Conservation (phyloP, 257 asterid species). For the Solanum chilense region DNA sequence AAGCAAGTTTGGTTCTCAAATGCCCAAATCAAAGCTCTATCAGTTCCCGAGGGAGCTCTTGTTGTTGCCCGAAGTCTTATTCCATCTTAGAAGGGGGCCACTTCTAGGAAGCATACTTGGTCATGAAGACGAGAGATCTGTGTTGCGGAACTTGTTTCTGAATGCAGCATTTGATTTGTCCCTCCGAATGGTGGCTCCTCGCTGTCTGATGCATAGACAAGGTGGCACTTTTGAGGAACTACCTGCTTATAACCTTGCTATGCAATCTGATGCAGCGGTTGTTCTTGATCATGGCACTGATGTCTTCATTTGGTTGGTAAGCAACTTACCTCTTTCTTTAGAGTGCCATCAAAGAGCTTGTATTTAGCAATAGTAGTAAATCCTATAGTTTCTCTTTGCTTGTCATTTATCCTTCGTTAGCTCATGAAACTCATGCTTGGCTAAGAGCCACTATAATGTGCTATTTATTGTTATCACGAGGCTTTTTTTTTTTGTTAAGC, state of each 20-base stretch:
- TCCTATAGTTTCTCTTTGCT: background rate
- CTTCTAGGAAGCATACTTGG: too few relatives aligned
- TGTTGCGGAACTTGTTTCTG: too few relatives aligned
- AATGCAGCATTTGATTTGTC: too few relatives aligned
- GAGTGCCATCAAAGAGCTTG: background rate
- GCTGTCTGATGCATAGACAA: constrained; percentile 95
- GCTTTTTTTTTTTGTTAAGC: background rate
- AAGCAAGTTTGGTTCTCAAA: constrained; percentile 60
- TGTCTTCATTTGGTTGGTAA: constrained; percentile 97
- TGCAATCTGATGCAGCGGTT: constrained; percentile 98
- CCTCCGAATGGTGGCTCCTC: constrained; percentile 93
- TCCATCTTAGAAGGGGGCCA: constrained; percentile 90
- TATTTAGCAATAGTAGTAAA: background rate
- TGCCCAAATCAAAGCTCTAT: constrained; percentile 71
- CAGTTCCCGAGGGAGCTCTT: constrained; percentile 80
- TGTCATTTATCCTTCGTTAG: background rate
- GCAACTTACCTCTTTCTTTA: constrained; percentile 1
- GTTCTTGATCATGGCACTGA: constrained; percentile 99
- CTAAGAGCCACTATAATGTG: background rate
- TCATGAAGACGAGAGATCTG: too few relatives aligned
- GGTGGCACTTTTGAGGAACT: constrained; percentile 98
- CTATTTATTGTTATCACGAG: background rate
- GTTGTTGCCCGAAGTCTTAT: constrained; percentile 68
- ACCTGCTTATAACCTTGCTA: constrained; percentile 92
- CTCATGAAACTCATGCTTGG: background rate